Evolutionary conservation across 2,329 filamentous ascomycete genomes (phyloP).

Genomic region (Penicillium sp.): DNA sequence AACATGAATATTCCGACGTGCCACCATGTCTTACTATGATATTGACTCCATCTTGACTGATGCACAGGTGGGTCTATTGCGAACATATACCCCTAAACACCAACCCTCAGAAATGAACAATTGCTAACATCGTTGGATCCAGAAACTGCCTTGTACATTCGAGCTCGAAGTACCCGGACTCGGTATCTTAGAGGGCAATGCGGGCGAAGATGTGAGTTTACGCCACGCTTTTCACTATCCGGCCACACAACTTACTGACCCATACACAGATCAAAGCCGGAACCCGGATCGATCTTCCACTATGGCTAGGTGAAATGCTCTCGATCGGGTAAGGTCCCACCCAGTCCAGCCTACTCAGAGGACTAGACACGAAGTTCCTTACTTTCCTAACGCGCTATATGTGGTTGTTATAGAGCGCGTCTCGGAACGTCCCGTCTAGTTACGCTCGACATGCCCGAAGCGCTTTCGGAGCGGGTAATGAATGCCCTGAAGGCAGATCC

Average conservation of each 20-base stretch:
- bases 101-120: background rate
- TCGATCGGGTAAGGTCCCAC: slow-evolving; percentile 42
- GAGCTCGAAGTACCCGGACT: slow-evolving; percentile 83
- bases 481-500: slow-evolving; percentile 91
- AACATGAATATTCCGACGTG: slow-evolving; percentile 4
- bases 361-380: background rate
- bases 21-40: slow-evolving; percentile 46
- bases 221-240: background rate
- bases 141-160: slow-evolving; percentile 97
- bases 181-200: slow-evolving; percentile 84
- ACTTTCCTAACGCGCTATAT: background rate
- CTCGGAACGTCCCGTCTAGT: slow-evolving; percentile 59
- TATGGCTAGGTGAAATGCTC: slow-evolving; percentile 95
- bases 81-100: background rate
- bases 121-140: slow-evolving; percentile 13
- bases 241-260: background rate
- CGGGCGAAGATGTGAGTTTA: slow-evolving; percentile 53
- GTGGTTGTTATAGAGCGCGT: slow-evolving; percentile 32
- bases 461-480: slow-evolving; percentile 74
- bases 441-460: slow-evolving; percentile 75
- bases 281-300: slow-evolving; percentile 75
- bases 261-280: slow-evolving; percentile 66
- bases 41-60: slow-evolving; percentile 48
- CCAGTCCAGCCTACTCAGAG: background rate
- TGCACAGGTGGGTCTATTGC: slow-evolving; percentile 33